Percentiles rank a stretch among this genome's conserved stretches.
Evolutionary conservation across 495 filamentous ascomycete species (phyloP).

Genomic region (Penicillium odoratum): DNA sequence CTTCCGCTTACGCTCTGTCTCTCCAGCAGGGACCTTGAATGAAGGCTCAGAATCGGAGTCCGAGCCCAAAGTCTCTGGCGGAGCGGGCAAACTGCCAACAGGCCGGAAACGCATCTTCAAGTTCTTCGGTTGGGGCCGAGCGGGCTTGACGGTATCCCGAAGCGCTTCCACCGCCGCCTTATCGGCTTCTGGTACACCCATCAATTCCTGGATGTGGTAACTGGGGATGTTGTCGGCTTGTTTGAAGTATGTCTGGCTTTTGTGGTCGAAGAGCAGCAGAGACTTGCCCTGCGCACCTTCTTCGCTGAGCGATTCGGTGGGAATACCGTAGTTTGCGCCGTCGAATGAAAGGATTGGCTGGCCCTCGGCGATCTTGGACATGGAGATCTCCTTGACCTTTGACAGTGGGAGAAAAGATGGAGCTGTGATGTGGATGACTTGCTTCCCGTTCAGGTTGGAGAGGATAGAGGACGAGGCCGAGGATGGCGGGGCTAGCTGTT

Average conservation of each 20-base stretch:
- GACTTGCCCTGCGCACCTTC: slow-evolving; percentile 33
- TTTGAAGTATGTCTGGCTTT: slow-evolving; percentile 33
- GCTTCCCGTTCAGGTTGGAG: slow-evolving; percentile 44
- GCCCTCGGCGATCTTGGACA: slow-evolving; percentile 42
- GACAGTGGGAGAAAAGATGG: slow-evolving; percentile 45
- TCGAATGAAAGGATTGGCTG: slow-evolving; percentile 42
- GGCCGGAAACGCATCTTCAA: slow-evolving; percentile 62
- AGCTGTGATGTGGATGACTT: slow-evolving; percentile 46
- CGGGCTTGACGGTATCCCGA: slow-evolving; percentile 41
- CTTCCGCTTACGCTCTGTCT: slow-evolving; percentile 45
- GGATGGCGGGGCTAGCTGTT: slow-evolving; percentile 35
- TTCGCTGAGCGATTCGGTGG: slow-evolving; percentile 38
- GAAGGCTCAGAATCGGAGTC: slow-evolving; percentile 47
- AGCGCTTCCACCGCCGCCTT: slow-evolving; percentile 36
- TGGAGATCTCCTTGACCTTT: slow-evolving; percentile 43
- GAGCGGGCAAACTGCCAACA: slow-evolving; percentile 46
- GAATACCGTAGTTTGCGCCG: slow-evolving; percentile 48
- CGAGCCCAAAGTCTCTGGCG: slow-evolving; percentile 49
- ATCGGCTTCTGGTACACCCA: slow-evolving; percentile 30
- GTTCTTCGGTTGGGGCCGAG: slow-evolving; percentile 55
- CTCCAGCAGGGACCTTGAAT: slow-evolving; percentile 35
- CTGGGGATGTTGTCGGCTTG: slow-evolving; percentile 38
- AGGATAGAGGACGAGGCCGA: slow-evolving; percentile 38
- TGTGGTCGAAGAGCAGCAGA: slow-evolving; percentile 39
- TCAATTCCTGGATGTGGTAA: slow-evolving; percentile 48